These are phyloP conservation scores for Sporothrix variecibatus DNA, from an alignment of 2,329 filamentous ascomycete genomes.

Conservation along the genomic window DNA sequence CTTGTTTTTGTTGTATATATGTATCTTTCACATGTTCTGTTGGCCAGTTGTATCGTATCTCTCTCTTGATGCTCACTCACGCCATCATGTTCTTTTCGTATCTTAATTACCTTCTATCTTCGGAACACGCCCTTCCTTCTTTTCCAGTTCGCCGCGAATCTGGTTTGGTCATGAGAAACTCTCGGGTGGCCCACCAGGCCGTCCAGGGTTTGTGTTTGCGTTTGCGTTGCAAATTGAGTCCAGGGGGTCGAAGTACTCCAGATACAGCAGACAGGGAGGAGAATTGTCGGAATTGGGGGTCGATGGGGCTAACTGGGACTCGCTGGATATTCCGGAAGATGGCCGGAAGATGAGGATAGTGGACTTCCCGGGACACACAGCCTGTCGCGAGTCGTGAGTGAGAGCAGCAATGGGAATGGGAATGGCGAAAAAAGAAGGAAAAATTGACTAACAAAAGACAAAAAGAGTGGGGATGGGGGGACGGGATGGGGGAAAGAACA, in stretches of 20 bases:
- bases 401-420: background rate
- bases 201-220: background rate
- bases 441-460: background rate
- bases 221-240: background rate
- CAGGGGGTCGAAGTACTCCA: background rate
- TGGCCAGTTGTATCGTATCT: background rate
- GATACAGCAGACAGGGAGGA: background rate
- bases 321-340: background rate
- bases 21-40: background rate
- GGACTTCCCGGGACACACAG: background rate
- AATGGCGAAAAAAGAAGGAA: background rate
- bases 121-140: background rate
- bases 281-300: background rate
- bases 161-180: conserved; percentile 3
- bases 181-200: background rate
- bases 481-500: conserved; percentile 1
- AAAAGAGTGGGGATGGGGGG: conserved; percentile 1
- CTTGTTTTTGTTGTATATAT: background rate
- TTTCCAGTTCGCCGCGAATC: background rate
- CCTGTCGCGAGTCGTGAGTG: background rate
- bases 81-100: background rate
- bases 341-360: background rate
- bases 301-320: background rate
- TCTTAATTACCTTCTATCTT: background rate
- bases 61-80: background rate